phyloP scores from a whole-genome alignment of 2,329 filamentous ascomycete genomes.

The Alternaria consortialis region DNA sequence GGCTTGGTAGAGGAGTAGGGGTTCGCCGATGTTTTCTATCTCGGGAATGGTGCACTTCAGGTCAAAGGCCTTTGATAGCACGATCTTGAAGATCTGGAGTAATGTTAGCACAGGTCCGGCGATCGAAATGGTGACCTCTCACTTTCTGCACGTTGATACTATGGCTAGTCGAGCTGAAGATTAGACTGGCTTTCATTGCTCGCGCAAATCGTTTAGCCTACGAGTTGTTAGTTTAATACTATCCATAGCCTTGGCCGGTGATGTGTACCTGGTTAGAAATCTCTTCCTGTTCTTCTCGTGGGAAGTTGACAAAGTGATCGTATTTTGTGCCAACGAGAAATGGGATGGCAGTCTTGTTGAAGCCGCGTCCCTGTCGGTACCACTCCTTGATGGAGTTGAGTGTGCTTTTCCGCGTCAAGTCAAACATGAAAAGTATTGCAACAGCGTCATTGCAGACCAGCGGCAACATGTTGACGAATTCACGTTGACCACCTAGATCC shows the following conservation, averaged over 20 bases:
- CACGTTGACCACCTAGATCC: slow-evolving; percentile 96
- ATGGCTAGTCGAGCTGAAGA: slow-evolving; percentile 98
- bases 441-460: slow-evolving; percentile 99
- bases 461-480: slow-evolving; percentile 99
- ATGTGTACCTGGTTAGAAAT: slow-evolving; percentile 86
- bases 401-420: slow-evolving; percentile 96
- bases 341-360: slow-evolving; percentile 99
- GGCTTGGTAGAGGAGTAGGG: slow-evolving; percentile 80
- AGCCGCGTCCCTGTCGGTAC: slow-evolving; percentile 96
- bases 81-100: slow-evolving; percentile 96
- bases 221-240: slow-evolving; percentile 9
- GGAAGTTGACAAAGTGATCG: slow-evolving; percentile 99
- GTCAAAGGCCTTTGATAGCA: slow-evolving; percentile 97
- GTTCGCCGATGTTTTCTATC: slow-evolving; percentile 97
- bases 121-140: slow-evolving; percentile 18
- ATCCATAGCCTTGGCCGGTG: neutral
- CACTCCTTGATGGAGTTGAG: slow-evolving; percentile 99
- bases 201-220: slow-evolving; percentile 95
- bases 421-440: slow-evolving; percentile 99
- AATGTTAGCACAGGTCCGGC: slow-evolving; percentile 36
- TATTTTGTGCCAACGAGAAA: slow-evolving; percentile 98
- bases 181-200: slow-evolving; percentile 96
- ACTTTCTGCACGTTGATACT: slow-evolving; percentile 99
- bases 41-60: slow-evolving; percentile 99
- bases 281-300: slow-evolving; percentile 95